phyloP scores from a whole-genome alignment of 2,329 filamentous ascomycete genomes.

The Arachnopeziza araneosa region DNA sequence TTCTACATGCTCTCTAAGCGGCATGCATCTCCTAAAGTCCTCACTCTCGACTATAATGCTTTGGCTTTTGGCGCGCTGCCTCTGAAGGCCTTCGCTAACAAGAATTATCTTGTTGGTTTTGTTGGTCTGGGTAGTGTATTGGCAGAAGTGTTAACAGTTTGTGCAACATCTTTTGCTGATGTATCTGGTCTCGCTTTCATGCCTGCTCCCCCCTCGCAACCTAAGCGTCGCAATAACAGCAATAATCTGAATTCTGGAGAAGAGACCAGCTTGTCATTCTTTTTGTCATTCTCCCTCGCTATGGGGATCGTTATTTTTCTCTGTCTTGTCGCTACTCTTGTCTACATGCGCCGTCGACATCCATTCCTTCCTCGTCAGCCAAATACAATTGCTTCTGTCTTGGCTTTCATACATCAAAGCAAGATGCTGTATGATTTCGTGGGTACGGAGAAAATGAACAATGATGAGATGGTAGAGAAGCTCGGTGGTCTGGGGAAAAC shows the following conservation, averaged over 20 bases:
- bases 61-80: constrained; percentile 64
- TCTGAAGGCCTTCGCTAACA: constrained; percentile 54
- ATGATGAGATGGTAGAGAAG: constrained; percentile 53
- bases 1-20: constrained; percentile 65
- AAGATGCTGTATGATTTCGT: constrained; percentile 76
- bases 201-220: constrained; percentile 11
- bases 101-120: constrained; percentile 59
- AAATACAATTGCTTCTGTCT: constrained; percentile 68
- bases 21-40: constrained; percentile 57
- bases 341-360: constrained; percentile 57
- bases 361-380: constrained; percentile 74
- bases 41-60: constrained; percentile 68
- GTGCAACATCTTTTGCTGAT: constrained; percentile 59
- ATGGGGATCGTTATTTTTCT: constrained; percentile 56
- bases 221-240: not conserved
- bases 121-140: constrained; percentile 68
- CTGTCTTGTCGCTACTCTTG: constrained; percentile 49
- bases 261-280: constrained; percentile 60
- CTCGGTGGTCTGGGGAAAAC: constrained; percentile 57
- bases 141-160: constrained; percentile 66
- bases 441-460: constrained; percentile 52
- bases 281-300: constrained; percentile 56
- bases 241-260: constrained; percentile 44
- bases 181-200: constrained; percentile 57
- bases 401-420: constrained; percentile 74